Base-by-base conservation (phyloP, 176 grass and related monocot species). In the Pontederia crassipes region DNA sequence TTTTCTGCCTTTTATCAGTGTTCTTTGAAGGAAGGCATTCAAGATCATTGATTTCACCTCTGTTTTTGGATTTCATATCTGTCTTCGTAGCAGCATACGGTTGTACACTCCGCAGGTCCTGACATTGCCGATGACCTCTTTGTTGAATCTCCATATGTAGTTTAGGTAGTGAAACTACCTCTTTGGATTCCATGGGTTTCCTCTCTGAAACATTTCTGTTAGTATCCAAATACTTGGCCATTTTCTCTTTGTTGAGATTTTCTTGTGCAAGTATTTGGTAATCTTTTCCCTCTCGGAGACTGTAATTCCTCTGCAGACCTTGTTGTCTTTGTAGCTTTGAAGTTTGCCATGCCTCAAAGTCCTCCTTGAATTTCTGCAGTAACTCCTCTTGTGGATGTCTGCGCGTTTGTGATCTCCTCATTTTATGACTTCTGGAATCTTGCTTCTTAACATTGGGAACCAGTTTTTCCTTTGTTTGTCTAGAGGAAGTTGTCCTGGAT, bases 321-420 rank as follows among this genome's bases (percentile, higher is more conserved):
- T 48, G 72, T 57, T 52, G n/a, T 61, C 12, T 67, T 27, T 14
- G 11, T 9, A 65, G 17, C 58, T 28, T 80, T 64, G 83, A 84
- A n/a, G 86, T 24, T 46, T 84, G 90, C 75, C 86, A 87, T 12
- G 71, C 75, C 67, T 80, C 78, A n/a, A 90, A 90, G 3, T 88
- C 92, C 50, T 81, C 72, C 78, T 82, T 90, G 35, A 87, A 78
- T 76, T 88, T 82, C 16, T 82, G 54, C 51, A 96, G 74, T 11
- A 79, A 69, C 51, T 84, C 58, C 72, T 87, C 81, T 65, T 90
- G 90, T n/a, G 90, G 90, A 65, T 95, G 85, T 9, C 59, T 69
- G 0, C 67, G 67, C 10, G 45, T 75, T 2, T 69, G 51, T 46
- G 63, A 45, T 58, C 66, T 79, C 11, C 53, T 45, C 11, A n/a